Evolutionary conservation across 805 yeast genomes (phyloP), one percentile per base, ranked within the genome.

Genomic region (Candida endomychidarum): DNA sequence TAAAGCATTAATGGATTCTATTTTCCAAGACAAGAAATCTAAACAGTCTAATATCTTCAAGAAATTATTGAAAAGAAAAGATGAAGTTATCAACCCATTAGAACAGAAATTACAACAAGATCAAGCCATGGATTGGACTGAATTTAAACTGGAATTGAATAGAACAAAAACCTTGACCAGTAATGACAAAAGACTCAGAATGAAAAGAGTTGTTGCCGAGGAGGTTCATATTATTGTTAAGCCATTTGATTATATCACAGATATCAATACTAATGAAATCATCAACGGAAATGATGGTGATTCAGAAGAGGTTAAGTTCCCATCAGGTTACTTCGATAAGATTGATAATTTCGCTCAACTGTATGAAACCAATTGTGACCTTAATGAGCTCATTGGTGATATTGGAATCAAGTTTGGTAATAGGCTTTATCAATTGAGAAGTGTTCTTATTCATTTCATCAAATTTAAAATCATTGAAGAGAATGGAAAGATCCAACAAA

Each of bases 91-190:
- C 10, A 56, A 61, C 30, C 50, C 53, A 12, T 56, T 67, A 39
- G 74, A 67, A 46, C 60, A 59, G 38, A 59, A 60, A 34, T 51
- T 66, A 22, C 60, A 53, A 37, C 32, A 40, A 14, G 45, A 34
- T 9, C 62, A 59, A 16, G 64, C 61, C n/a, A 55, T 60, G 22
- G 66, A 64, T 42, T 61, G 66, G 77, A 61, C 60, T 16, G 57
- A 57, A 19, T 61, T 61, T 62, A 72, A 58, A 53, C 67, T 78
- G 34, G 90, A 81, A 49, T 60, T 89, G 38, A 78, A 83, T 56
- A 73, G 97, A 51, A 80, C 89, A 41, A 81, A 80, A 47, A 76
- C 95, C 0, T 62, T 87, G 17, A 76, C 84, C 2, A 65, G 78
- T 5, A 74, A 72, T 40, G 96, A 90, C 46, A 80, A 84, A 43